Evolutionary conservation across 2,329 filamentous ascomycete species (phyloP).

Genomic region (Diaporthe sp.): DNA sequence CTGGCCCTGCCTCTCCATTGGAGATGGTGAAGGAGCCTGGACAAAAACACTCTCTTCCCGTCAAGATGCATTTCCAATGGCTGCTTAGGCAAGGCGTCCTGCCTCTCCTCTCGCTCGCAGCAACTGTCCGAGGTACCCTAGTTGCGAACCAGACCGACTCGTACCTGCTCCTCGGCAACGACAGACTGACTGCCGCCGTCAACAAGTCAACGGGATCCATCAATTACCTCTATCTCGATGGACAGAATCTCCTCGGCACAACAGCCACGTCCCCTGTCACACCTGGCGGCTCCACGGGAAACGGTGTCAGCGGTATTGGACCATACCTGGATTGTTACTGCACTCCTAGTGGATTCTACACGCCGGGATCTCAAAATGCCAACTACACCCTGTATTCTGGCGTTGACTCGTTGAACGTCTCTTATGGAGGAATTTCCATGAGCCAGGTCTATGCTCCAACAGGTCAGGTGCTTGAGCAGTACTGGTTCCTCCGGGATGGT

Average conservation of each 20-base stretch:
- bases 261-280: conserved; percentile 29
- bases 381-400: conserved; percentile 66
- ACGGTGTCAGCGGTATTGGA: conserved; percentile 36
- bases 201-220: conserved; percentile 37
- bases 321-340: conserved; percentile 69
- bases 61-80: conserved; percentile 29
- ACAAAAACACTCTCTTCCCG: not conserved
- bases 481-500: conserved; percentile 74
- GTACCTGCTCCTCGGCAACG: conserved; percentile 40
- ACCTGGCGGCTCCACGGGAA: conserved; percentile 36
- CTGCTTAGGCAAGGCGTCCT: not conserved
- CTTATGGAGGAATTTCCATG: conserved; percentile 72
- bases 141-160: conserved; percentile 39
- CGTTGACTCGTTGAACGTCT: conserved; percentile 61
- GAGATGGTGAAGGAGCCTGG: not conserved
- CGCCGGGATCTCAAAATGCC: conserved; percentile 63
- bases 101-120: conserved; percentile 20
- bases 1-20: conserved; percentile 1
- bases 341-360: conserved; percentile 70
- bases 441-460: conserved; percentile 70
- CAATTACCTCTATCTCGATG: conserved; percentile 37
- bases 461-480: conserved; percentile 72
- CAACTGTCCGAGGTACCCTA: conserved; percentile 22
- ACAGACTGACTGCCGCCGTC: conserved; percentile 40
- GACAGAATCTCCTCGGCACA: conserved; percentile 39